Conservation (phyloP, 164 flowering plant genomes). For the Vitis labrusca region DNA sequence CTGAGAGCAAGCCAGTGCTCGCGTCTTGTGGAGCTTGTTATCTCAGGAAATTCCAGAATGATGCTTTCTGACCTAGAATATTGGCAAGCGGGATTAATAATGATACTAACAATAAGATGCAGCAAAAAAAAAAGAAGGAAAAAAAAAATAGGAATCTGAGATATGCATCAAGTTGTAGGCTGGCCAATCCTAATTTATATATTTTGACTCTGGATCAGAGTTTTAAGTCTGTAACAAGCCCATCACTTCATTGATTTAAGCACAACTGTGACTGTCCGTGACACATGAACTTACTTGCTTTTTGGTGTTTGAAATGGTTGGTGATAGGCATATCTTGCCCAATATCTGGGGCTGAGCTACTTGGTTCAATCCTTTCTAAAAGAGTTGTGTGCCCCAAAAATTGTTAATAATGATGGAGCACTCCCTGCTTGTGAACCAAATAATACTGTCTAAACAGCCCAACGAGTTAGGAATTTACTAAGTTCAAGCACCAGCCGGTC, state of each 20-base stretch:
- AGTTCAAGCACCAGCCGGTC: no score
- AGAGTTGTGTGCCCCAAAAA: no score
- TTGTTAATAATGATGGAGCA: no score
- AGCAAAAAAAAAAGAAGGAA: no score
- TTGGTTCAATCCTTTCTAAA: neutral
- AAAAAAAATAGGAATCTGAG: neutral
- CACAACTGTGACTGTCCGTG: neutral
- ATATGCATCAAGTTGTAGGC: neutral
- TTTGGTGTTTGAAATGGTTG: neutral
- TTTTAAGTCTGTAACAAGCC: no score
- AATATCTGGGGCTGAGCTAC: neutral
- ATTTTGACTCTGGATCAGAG: neutral
- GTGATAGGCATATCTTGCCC: neutral
- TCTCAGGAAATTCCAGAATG: conserved; percentile 89
- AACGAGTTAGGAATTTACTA: no score
- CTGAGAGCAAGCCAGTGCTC: conserved; percentile 84
- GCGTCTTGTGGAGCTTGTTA: conserved; percentile 90
- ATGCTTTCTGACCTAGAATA: conserved; percentile 62
- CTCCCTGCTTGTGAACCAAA: no score
- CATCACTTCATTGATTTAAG: neutral
- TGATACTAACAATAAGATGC: no score
- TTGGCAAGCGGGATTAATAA: neutral
- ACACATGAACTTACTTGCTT: neutral
- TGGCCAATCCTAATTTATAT: neutral
- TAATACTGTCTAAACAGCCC: no score